These are phyloP conservation scores for Mucor saturninus DNA, from an alignment of 371 early-diverging fungal species.

Conservation along the genomic window DNA sequence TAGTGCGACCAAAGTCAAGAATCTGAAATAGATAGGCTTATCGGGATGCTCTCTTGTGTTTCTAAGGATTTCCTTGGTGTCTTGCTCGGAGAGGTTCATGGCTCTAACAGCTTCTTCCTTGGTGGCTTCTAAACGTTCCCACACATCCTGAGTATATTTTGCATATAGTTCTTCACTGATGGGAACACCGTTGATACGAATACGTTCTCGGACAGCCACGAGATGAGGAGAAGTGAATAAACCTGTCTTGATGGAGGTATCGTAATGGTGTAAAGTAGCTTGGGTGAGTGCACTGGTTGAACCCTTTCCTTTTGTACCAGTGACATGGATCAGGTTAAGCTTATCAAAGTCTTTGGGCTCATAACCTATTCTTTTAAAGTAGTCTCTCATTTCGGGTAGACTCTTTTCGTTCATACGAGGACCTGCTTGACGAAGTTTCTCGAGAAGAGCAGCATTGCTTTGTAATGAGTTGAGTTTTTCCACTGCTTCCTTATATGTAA, in stretches of 20 bases:
- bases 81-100: conserved; percentile 26
- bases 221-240: conserved; percentile 95
- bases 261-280: conserved; percentile 62
- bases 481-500: conserved; percentile 61
- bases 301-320: conserved; percentile 92
- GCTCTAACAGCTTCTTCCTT: conserved; percentile 46
- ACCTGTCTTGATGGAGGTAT: conserved; percentile 60
- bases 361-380: conserved; percentile 74
- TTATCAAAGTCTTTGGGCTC: conserved; percentile 67
- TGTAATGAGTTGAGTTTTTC: conserved; percentile 78
- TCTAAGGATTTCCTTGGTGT: conserved; percentile 33
- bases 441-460: conserved; percentile 81
- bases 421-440: conserved; percentile 73
- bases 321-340: conserved; percentile 80
- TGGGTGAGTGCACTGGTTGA: conserved; percentile 78
- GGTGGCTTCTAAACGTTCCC: conserved; percentile 71
- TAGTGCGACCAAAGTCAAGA: conserved; percentile 86
- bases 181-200: conserved; percentile 89
- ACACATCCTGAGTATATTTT: conserved; percentile 86
- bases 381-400: conserved; percentile 75
- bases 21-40: conserved; percentile 91
- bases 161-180: conserved; percentile 78
- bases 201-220: conserved; percentile 91
- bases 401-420: conserved; percentile 70
- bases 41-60: conserved; percentile 53